Percentiles rank a stretch among this genome's conserved stretches.
Conservation (phyloP, 305 asterid genomes). For the Fraxinus greggii region DNA sequence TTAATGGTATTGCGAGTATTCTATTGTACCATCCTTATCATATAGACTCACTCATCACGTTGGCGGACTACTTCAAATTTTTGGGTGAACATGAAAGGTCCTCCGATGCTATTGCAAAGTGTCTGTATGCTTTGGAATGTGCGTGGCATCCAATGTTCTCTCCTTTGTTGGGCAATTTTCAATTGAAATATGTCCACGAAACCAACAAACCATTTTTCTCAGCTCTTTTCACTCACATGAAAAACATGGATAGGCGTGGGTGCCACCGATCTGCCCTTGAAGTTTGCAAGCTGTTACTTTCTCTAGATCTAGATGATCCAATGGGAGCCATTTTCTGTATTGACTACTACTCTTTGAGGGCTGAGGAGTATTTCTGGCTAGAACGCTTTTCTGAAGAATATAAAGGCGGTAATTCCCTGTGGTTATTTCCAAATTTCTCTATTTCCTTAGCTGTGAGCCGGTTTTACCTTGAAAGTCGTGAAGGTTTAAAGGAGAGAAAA, state of each 20-base stretch:
- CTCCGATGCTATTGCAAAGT: constrained; percentile 74
- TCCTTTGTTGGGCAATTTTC: constrained; percentile 66
- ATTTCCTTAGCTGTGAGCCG: constrained; percentile 80
- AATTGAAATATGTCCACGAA: constrained; percentile 66
- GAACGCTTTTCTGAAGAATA: constrained; percentile 78
- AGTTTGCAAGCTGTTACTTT: constrained; percentile 80
- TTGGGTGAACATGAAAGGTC: constrained; percentile 93
- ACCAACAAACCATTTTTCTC: constrained; percentile 75
- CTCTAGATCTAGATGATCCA: constrained; percentile 90
- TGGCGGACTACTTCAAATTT: constrained; percentile 87
- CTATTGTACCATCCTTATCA: constrained; percentile 83
- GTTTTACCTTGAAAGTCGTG: constrained; percentile 59
- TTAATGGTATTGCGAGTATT: constrained; percentile 76
- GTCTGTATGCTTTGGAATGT: constrained; percentile 84
- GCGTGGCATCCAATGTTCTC: constrained; percentile 92
- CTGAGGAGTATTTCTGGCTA: constrained; percentile 81
- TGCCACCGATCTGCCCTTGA: constrained; percentile 96
- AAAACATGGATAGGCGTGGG: constrained; percentile 93
- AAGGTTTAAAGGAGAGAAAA: constrained; percentile 27
- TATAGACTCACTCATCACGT: constrained; percentile 70
- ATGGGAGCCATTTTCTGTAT: constrained; percentile 78
- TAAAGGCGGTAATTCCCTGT: constrained; percentile 65
- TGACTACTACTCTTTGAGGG: constrained; percentile 81
- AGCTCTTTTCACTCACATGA: constrained; percentile 77
- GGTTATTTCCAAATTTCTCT: constrained; percentile 90